Conservation (phyloP, 1,284 basidiomycete species). For the Sporisorium exsertum region DNA sequence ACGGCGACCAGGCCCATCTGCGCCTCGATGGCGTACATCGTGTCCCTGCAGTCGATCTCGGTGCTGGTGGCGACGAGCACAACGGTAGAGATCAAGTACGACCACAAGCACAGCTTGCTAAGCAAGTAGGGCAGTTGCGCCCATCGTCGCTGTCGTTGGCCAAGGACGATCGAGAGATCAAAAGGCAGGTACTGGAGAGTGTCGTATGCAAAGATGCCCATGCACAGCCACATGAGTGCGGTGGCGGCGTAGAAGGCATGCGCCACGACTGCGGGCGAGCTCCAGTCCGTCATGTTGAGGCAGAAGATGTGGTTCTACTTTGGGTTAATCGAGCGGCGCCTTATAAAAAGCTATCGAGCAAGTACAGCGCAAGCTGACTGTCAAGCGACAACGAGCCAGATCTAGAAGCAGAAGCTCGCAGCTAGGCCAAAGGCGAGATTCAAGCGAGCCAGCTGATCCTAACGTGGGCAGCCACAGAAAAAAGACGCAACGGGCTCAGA, state of each 20-base stretch:
- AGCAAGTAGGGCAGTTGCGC: conserved; percentile 42
- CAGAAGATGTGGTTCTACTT: background rate
- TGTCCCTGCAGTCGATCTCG: conserved; percentile 36
- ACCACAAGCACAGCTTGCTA: conserved; percentile 36
- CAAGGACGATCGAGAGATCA: conserved; percentile 29
- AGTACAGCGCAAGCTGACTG: background rate
- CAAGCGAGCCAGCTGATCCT: no score
- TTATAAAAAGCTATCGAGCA: background rate
- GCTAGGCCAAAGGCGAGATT: background rate
- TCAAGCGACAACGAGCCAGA: background rate
- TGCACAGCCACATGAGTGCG: conserved; percentile 37
- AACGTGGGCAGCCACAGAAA: no score
- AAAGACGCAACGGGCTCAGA: no score
- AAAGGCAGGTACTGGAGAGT: conserved; percentile 27
- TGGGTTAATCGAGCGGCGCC: background rate
- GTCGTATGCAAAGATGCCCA: conserved; percentile 41
- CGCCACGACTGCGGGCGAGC: conserved; percentile 11
- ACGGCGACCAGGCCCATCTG: conserved; percentile 51
- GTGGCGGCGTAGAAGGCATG: conserved; percentile 35
- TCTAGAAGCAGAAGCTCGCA: background rate
- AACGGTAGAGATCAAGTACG: conserved; percentile 28
- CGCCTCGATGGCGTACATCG: conserved; percentile 38
- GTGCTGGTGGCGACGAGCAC: conserved; percentile 19
- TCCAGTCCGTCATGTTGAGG: conserved; percentile 39
- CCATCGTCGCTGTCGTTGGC: conserved; percentile 36